Percentiles rank a stretch among this genome's conserved stretches.
Evolutionary conservation across 2,329 filamentous ascomycete genomes (phyloP).

Genomic region (Nigrospora sphaerica): DNA sequence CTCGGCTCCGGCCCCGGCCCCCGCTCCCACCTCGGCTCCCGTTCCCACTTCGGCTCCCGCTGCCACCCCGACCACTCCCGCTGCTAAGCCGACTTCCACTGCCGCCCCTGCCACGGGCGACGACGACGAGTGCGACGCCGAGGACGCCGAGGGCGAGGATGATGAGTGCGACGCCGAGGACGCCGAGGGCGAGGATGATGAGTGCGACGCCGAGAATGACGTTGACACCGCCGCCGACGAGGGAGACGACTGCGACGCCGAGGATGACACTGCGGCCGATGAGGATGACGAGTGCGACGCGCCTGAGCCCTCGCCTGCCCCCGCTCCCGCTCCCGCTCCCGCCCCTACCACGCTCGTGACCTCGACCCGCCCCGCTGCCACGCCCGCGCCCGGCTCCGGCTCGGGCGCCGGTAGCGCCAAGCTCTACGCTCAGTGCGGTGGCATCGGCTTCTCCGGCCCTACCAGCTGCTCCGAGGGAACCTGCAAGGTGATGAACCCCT

Average conservation of each 20-base stretch:
- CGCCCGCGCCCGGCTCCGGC: constrained; percentile 2
- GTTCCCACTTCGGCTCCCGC: neutral
- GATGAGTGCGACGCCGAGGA: neutral
- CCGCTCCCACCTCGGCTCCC: neutral
- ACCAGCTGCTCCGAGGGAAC: constrained; percentile 11
- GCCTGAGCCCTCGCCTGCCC: neutral
- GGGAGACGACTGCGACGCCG: constrained; percentile 1
- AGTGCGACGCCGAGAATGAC: neutral
- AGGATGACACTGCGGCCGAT: neutral
- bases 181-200: neutral
- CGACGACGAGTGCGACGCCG: neutral
- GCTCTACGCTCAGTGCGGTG: constrained; percentile 9
- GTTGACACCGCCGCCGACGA: neutral
- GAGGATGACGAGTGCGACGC: neutral
- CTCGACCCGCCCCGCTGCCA: constrained; percentile 1
- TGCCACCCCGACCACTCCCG: neutral
- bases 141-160: neutral
- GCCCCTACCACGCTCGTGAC: constrained; percentile 5
- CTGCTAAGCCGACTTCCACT: constrained; percentile 1
- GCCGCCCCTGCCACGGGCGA: constrained; percentile 1
- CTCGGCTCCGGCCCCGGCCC: neutral
- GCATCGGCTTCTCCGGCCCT: constrained; percentile 7
- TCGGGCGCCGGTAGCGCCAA: constrained; percentile 1
- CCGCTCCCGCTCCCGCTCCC: neutral
- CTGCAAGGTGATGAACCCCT: constrained; percentile 8